A percentile compares a stretch with the other conserved stretches of the same genome.
Conservation (phyloP, 1,284 basidiomycete genomes). For the Pseudozyma sp. region DNA sequence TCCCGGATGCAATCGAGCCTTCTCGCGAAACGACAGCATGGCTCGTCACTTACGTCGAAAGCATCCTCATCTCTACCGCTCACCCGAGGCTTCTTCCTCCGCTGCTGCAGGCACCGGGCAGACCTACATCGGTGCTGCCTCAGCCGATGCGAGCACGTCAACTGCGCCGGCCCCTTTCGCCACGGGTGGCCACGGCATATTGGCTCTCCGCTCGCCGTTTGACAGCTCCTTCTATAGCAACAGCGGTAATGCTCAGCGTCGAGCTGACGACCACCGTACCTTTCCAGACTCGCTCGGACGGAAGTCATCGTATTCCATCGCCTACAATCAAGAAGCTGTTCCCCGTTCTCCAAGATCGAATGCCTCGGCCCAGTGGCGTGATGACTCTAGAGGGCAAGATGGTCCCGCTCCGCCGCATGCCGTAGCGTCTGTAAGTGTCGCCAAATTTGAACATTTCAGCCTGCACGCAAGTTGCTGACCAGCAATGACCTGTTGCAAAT, state of each 20-base stretch:
- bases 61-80: slow-evolving; percentile 37
- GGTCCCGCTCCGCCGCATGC: neutral
- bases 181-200: slow-evolving; percentile 9
- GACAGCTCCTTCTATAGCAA: slow-evolving; percentile 6
- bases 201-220: slow-evolving; percentile 26
- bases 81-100: slow-evolving; percentile 8
- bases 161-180: slow-evolving; percentile 4
- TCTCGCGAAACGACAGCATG: slow-evolving; percentile 50
- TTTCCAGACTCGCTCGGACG: slow-evolving; percentile 6
- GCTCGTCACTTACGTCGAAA: slow-evolving; percentile 44
- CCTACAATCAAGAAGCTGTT: slow-evolving; percentile 7
- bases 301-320: neutral
- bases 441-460: neutral
- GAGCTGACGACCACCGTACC: slow-evolving; percentile 4
- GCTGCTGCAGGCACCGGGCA: slow-evolving; percentile 8
- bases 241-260: slow-evolving; percentile 6
- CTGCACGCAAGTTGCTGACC: neutral
- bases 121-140: slow-evolving; percentile 9
- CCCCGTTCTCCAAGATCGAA: slow-evolving; percentile 11
- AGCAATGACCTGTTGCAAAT: neutral
- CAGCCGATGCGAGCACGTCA: slow-evolving; percentile 4
- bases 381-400: neutral
- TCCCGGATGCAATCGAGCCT: slow-evolving; percentile 33
- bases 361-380: slow-evolving; percentile 10
- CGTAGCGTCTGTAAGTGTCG: slow-evolving; percentile 9